These are phyloP conservation scores for Buxus sempervirens DNA, from an alignment of 164 flowering plant species.

Conservation along the genomic window DNA sequence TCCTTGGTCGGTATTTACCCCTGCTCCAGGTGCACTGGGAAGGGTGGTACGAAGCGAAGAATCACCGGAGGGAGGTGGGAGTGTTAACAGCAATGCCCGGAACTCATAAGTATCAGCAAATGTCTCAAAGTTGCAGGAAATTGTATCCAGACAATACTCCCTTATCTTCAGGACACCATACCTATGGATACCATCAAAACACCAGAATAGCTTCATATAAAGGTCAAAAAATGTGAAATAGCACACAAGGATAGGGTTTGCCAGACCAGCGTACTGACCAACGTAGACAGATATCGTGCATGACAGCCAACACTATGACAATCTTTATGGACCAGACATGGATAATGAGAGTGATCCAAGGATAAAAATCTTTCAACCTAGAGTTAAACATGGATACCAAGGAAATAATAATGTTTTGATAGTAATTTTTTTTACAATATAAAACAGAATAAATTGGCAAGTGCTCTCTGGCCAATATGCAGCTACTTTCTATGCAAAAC, in stretches of 20 bases:
- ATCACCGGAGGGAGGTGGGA: conserved; percentile 98
- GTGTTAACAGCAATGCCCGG: conserved; percentile 78
- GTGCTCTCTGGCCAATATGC: neutral
- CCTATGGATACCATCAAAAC: conserved; percentile 36
- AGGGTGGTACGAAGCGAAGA: conserved; percentile 82
- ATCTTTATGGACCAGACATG: no score
- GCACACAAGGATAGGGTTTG: no score
- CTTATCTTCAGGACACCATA: conserved; percentile 88
- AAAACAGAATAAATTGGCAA: neutral
- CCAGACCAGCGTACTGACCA: no score
- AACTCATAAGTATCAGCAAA: conserved; percentile 84
- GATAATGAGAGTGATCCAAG: no score
- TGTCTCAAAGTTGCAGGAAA: conserved; percentile 90
- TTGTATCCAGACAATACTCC: conserved; percentile 80
- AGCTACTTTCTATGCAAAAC: no score
- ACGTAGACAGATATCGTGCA: no score
- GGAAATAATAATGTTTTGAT: no score
- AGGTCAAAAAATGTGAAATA: no score
- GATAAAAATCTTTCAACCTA: no score
- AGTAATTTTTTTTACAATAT: no score
- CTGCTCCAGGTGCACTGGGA: conserved; percentile 95
- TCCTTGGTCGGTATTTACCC: conserved; percentile 46
- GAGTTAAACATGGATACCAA: no score
- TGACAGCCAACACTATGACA: neutral
- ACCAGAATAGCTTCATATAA: conserved; percentile 2